Conservation (phyloP, 2,329 filamentous ascomycete species). For the Hymenotorrendiella dingleyae region DNA sequence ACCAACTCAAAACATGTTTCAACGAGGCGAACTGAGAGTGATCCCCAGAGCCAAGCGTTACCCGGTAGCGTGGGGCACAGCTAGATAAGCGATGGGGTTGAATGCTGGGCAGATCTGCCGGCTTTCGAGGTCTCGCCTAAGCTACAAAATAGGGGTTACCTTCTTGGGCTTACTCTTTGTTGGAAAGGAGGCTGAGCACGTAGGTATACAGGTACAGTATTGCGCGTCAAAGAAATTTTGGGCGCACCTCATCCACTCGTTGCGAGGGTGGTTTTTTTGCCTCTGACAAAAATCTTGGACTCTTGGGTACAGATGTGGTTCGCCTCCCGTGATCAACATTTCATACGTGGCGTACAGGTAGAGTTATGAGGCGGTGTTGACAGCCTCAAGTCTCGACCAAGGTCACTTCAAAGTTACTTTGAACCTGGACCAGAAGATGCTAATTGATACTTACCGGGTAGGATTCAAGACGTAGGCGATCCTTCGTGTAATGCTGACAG, state of each 20-base stretch:
- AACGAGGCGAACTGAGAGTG: neutral
- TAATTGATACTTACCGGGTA: too few relatives aligned
- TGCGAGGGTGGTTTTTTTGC: neutral
- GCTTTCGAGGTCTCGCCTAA: neutral
- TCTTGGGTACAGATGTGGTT: neutral
- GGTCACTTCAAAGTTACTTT: too few relatives aligned
- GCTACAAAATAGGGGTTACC: slow-evolving; percentile 1
- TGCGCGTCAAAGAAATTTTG: neutral
- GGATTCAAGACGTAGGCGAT: too few relatives aligned
- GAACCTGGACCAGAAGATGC: too few relatives aligned
- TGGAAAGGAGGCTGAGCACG: slow-evolving; percentile 3
- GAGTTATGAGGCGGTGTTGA: neutral
- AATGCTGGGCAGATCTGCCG: slow-evolving; percentile 2
- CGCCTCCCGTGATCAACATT: neutral
- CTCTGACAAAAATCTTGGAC: neutral
- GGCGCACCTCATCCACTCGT: neutral
- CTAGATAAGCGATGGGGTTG: slow-evolving; percentile 5
- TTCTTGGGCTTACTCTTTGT: neutral
- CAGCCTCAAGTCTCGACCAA: neutral
- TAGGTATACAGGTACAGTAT: too few relatives aligned
- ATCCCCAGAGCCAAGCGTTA: too few relatives aligned
- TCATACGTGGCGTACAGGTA: too few relatives aligned
- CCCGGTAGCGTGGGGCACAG: neutral
- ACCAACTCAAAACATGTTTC: slow-evolving; percentile 4
- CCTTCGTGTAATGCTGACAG: too few relatives aligned